Base-by-base conservation (phyloP, 2,329 filamentous ascomycete species). In the Paraphoma chrysanthemicola region DNA sequence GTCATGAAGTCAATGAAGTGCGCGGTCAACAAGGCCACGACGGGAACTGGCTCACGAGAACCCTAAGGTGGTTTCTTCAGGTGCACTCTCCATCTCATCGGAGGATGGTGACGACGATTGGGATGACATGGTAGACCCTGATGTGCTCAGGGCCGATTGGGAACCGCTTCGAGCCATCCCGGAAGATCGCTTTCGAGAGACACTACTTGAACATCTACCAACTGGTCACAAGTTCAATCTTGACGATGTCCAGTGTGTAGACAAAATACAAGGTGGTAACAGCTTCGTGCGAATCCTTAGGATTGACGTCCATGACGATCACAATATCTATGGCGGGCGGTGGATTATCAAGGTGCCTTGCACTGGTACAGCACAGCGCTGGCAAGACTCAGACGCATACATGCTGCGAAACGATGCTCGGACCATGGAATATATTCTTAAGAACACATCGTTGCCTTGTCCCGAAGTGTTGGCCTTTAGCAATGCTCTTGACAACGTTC, bases 391-490 rank as follows among this genome's bases (percentile, higher is more conserved):
- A 11, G 48, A 64, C 16, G 50, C 53, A 12, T 50, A 54, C 33
- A 54, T 52, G 18, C 23, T 64, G 11, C 42, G 51, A 11, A 42
- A 39, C 28, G 62, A 56, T 48, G 53, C 51, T 9, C 42, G 48
- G 2, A 53, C 50, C 3, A 56, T 63, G 39, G n/a, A 31, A 8
- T 54, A 57, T 44, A 50, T 63, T 16, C 33, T 43, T n/a, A 38
- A 56, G 29, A 50, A 56, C 6, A 57, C 64, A 12, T 17, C 42
- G 1, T 44, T 64, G 11, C 65, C 62, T 1, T 46, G 66, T 4
- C 65, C 68, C 5, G 48, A 54, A 3, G 49, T 66, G 8, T 17
- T 63, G 11, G 53, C 49, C 6, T 67, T 54, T 18, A 54, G 62
- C 36, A 43, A 51, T 5, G 44, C 53, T 4, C 38, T 60, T 5